Evolutionary conservation across 2,329 filamentous ascomycete genomes (phyloP).

Genomic region (Ophiostoma ulmi): DNA sequence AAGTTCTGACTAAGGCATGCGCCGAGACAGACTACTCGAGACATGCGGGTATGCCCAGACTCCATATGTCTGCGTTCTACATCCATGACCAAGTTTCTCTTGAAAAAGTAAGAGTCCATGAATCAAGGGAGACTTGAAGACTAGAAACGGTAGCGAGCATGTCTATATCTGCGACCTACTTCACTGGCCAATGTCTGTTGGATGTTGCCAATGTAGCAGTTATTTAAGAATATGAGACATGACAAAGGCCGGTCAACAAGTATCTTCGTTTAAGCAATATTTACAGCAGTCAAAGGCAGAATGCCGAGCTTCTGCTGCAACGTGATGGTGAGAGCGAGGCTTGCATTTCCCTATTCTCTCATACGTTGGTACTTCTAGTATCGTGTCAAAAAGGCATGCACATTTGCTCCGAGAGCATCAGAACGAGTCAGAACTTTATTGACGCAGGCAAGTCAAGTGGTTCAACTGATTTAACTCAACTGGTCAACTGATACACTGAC

Average conservation of each 20-base stretch:
- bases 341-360: background rate
- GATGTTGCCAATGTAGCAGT: background rate
- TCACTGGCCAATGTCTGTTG: background rate
- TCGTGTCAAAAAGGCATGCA: background rate
- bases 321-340: background rate
- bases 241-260: background rate
- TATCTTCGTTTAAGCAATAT: background rate
- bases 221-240: background rate
- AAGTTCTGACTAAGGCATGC: background rate
- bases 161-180: background rate
- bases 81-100: background rate
- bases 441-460: background rate
- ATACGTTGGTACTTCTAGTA: background rate
- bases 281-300: background rate
- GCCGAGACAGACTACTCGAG: constrained; percentile 3
- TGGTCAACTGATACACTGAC: background rate
- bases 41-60: constrained; percentile 10
- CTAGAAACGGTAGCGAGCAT: background rate
- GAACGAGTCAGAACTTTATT: background rate
- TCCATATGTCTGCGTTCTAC: background rate
- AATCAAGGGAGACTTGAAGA: background rate
- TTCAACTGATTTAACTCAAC: background rate
- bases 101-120: background rate
- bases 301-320: background rate
- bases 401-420: background rate